These are phyloP conservation scores for Boletales sp. DNA, from an alignment of 768 basidiomycete species.

Conservation along the genomic window DNA sequence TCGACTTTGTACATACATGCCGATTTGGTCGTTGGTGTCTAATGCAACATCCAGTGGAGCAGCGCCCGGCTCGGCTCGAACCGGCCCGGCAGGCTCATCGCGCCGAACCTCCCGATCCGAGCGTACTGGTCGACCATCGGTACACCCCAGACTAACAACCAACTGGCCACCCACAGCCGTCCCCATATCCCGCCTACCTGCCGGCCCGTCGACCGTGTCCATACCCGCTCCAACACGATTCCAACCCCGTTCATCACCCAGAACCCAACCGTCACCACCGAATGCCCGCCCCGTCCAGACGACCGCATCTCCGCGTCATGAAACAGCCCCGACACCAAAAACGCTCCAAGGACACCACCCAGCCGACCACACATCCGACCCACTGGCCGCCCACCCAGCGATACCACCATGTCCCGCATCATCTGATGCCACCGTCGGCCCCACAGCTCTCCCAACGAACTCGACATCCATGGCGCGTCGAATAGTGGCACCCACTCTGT, in stretches of 20 bases:
- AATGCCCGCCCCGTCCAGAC: slow-evolving; percentile 46
- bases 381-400: slow-evolving; percentile 45
- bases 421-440: slow-evolving; percentile 62
- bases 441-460: slow-evolving; percentile 63
- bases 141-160: slow-evolving; percentile 47
- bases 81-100: slow-evolving; percentile 8
- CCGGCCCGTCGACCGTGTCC: slow-evolving; percentile 38
- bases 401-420: slow-evolving; percentile 55
- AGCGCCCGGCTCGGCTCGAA: slow-evolving; percentile 20
- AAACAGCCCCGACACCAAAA: slow-evolving; percentile 53
- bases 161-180: slow-evolving; percentile 46
- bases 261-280: slow-evolving; percentile 40
- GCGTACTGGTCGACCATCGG: slow-evolving; percentile 40
- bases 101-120: slow-evolving; percentile 10
- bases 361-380: slow-evolving; percentile 42
- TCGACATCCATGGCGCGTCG: slow-evolving; percentile 50
- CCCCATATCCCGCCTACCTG: slow-evolving; percentile 46
- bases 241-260: slow-evolving; percentile 59
- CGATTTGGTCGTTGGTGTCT: too few species aligned
- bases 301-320: slow-evolving; percentile 57
- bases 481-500: slow-evolving; percentile 64
- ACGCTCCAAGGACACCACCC: slow-evolving; percentile 53
- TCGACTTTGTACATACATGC: too few species aligned
- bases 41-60: slow-evolving; percentile 18
- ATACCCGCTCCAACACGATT: slow-evolving; percentile 45